A percentile compares a stretch with the other conserved stretches of the same genome.
Conservation (phyloP, 352 stramenopile species). For the Globisporangium echinulatum region DNA sequence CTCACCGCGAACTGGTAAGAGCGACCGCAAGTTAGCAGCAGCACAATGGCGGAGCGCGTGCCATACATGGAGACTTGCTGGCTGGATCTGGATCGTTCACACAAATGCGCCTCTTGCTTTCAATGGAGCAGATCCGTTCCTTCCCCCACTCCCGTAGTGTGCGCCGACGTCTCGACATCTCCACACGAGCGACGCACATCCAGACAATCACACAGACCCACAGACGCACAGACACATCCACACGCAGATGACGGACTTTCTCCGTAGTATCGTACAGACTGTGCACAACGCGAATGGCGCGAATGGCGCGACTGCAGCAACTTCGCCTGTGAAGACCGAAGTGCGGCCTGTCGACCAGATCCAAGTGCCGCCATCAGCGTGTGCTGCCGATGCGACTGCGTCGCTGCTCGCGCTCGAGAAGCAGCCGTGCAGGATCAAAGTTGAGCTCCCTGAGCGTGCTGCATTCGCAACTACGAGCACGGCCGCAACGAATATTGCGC, state of each 20-base stretch:
- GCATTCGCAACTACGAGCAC: background rate
- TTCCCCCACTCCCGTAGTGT: too few relatives aligned
- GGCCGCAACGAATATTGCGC: background rate
- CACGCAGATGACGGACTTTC: conserved; percentile 64
- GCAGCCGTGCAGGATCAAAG: conserved; percentile 48
- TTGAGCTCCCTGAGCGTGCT: conserved; percentile 25
- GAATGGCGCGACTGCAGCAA: conserved; percentile 2
- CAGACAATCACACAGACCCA: background rate
- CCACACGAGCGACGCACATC: too few relatives aligned
- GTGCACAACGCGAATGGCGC: conserved; percentile 29
- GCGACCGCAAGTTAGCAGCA: too few relatives aligned
- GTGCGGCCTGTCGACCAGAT: conserved; percentile 54
- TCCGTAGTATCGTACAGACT: conserved; percentile 64
- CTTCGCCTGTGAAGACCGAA: conserved; percentile 24
- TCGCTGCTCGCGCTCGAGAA: conserved; percentile 21
- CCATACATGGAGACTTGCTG: too few relatives aligned
- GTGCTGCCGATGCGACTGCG: conserved; percentile 13
- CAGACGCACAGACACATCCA: conserved; percentile 7
- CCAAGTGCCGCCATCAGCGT: conserved; percentile 30
- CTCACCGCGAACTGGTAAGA: too few relatives aligned
- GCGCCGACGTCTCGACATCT: too few relatives aligned
- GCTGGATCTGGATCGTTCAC: too few relatives aligned
- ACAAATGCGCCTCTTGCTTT: too few relatives aligned
- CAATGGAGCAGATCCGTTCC: too few relatives aligned
- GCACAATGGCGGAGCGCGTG: too few relatives aligned